Conservation (phyloP, 2,329 filamentous ascomycete genomes). For the Fusarium nisikadoi region DNA sequence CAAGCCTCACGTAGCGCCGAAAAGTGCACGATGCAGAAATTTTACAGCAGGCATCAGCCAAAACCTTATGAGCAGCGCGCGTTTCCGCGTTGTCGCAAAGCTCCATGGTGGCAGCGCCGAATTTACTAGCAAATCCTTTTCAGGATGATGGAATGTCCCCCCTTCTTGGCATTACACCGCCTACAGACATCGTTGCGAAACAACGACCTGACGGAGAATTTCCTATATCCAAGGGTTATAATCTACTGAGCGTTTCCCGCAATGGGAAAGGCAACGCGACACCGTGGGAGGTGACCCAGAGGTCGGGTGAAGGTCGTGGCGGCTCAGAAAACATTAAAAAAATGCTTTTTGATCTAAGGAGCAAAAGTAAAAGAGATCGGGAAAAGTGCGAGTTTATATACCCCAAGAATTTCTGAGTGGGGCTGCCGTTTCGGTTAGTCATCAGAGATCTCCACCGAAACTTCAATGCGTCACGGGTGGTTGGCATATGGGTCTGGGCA, state of each 20-base stretch:
- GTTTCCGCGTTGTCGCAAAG: neutral
- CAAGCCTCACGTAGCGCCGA: accelerated
- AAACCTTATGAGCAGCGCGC: neutral
- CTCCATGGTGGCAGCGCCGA: neutral
- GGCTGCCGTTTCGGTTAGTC: constrained; percentile 30
- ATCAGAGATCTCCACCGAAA: constrained; percentile 11
- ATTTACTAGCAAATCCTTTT: constrained; percentile 27
- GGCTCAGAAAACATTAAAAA: constrained; percentile 56
- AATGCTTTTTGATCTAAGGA: constrained; percentile 71
- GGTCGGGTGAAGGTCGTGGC: constrained; percentile 70
- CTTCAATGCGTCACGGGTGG: neutral
- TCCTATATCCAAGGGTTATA: constrained; percentile 71
- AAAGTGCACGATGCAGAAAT: neutral
- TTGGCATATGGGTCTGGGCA: neutral
- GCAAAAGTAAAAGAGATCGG: constrained; percentile 51
- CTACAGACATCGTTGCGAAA: constrained; percentile 53
- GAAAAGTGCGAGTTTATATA: constrained; percentile 40
- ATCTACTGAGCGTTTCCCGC: constrained; percentile 67
- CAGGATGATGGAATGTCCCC: constrained; percentile 60
- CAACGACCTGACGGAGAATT: constrained; percentile 63
- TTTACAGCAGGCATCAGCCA: neutral
- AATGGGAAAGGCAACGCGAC: constrained; percentile 69
- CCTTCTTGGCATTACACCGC: constrained; percentile 69
- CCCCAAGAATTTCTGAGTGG: constrained; percentile 33
- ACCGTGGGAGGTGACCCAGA: constrained; percentile 58